Percentiles rank a stretch among this genome's conserved stretches.
Evolutionary conservation across 2,329 filamentous ascomycete species (phyloP).

Genomic region (Fusarium illudens): DNA sequence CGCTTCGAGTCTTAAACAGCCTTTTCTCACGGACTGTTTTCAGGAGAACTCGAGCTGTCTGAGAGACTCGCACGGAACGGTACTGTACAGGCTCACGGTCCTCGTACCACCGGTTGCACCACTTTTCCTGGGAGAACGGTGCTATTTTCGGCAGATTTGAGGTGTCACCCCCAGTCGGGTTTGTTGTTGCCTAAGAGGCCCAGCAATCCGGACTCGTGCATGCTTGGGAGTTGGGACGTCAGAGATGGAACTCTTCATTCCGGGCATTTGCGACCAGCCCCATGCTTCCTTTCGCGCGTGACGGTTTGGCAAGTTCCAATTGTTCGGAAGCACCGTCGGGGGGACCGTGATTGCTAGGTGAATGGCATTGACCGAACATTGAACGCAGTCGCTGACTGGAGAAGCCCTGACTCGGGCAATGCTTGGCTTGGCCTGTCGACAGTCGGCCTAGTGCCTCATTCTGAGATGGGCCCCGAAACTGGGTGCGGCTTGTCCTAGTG

Average conservation of each 20-base stretch:
- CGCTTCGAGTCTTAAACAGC: constrained; percentile 1
- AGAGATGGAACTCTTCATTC: neutral
- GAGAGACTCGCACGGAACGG: constrained; percentile 6
- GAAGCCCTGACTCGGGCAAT: constrained; percentile 1
- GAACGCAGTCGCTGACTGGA: neutral
- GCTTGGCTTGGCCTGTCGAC: constrained; percentile 6
- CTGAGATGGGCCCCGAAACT: constrained; percentile 6
- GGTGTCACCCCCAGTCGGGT: neutral
- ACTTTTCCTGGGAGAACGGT: constrained; percentile 26
- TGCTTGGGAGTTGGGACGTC: neutral
- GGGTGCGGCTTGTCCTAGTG: constrained; percentile 17
- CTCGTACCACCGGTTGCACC: constrained; percentile 16
- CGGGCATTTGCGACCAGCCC: neutral
- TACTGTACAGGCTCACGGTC: constrained; percentile 5
- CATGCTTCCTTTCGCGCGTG: neutral
- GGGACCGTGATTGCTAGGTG: neutral
- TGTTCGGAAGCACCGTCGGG: neutral
- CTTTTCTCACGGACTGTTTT: neutral
- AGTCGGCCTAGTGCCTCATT: constrained; percentile 3
- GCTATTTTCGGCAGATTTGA: constrained; percentile 36
- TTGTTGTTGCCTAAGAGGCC: constrained; percentile 10
- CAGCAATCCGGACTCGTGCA: neutral
- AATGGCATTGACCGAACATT: neutral
- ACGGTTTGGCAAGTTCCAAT: neutral
- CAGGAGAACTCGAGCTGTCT: neutral